Evolutionary conservation across 2,329 filamentous ascomycete genomes (phyloP).

Genomic region (Colletotrichum chlorophyti): DNA sequence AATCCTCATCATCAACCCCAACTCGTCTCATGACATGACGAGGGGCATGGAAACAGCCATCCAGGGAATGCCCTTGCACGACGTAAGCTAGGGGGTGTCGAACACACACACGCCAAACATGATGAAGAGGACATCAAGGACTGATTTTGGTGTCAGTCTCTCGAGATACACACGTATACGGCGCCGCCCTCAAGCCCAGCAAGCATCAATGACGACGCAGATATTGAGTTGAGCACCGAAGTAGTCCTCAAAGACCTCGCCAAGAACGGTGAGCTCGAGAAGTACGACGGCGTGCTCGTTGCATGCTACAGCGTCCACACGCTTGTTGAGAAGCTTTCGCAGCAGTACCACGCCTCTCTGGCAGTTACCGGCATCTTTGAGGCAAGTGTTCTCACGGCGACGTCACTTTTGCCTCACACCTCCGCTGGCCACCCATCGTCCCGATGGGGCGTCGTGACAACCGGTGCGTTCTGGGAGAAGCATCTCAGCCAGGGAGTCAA

Average conservation of each 20-base stretch:
- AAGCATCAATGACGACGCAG: slow-evolving; percentile 79
- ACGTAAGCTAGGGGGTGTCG: slow-evolving; percentile 37
- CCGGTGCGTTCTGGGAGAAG: slow-evolving; percentile 81
- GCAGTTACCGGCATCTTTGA: slow-evolving; percentile 87
- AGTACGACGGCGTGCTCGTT: slow-evolving; percentile 80
- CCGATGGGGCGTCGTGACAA: slow-evolving; percentile 87
- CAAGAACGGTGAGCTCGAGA: slow-evolving; percentile 40
- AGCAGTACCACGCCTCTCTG: slow-evolving; percentile 38
- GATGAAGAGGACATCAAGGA: background rate
- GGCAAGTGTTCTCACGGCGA: slow-evolving; percentile 71
- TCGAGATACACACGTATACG: slow-evolving; percentile 69
- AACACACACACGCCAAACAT: background rate
- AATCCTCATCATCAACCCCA: slow-evolving; percentile 80
- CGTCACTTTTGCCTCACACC: slow-evolving; percentile 56
- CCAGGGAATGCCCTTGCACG: slow-evolving; percentile 45
- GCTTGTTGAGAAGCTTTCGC: slow-evolving; percentile 67
- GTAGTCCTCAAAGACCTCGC: slow-evolving; percentile 62
- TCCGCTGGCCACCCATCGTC: slow-evolving; percentile 36
- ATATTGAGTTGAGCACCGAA: slow-evolving; percentile 68
- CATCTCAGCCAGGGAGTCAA: slow-evolving; percentile 73
- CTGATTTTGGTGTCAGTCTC: slow-evolving; percentile 41
- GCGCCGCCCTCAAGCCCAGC: slow-evolving; percentile 66
- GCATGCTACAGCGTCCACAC: slow-evolving; percentile 90
- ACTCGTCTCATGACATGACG: slow-evolving; percentile 78
- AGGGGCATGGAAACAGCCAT: slow-evolving; percentile 63